These are phyloP conservation scores for Penicillium brevicompactum DNA, from an alignment of 2,329 filamentous ascomycete species.

Conservation along the genomic window DNA sequence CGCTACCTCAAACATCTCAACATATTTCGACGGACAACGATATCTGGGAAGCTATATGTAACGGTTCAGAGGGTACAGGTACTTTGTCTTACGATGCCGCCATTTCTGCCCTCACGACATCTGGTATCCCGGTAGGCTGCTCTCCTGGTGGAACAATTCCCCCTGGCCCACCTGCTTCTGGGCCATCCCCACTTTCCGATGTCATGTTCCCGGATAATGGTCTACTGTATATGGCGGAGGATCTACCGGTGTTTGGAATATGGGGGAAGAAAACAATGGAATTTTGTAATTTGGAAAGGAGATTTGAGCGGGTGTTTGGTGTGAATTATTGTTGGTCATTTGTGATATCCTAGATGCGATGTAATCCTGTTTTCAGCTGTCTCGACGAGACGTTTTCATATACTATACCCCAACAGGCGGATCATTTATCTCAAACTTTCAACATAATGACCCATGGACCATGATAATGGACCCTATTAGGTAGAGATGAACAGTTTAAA, in stretches of 20 bases:
- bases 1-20: background rate
- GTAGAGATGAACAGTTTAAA: background rate
- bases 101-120: slow-evolving; percentile 37
- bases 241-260: slow-evolving; percentile 35
- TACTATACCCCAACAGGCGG: background rate
- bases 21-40: slow-evolving; percentile 18
- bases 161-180: slow-evolving; percentile 14
- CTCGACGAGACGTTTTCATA: background rate
- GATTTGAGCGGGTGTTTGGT: background rate
- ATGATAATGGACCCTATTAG: background rate
- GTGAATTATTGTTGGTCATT: background rate
- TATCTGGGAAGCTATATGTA: slow-evolving; percentile 34
- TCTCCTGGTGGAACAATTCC: slow-evolving; percentile 34
- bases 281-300: background rate
- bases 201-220: slow-evolving; percentile 36
- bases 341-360: background rate
- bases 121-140: slow-evolving; percentile 35
- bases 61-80: slow-evolving; percentile 16
- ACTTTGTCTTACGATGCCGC: slow-evolving; percentile 32
- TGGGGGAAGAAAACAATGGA: slow-evolving; percentile 27
- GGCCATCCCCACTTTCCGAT: slow-evolving; percentile 36
- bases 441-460: background rate
- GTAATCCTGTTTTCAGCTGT: background rate
- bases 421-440: background rate
- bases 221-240: slow-evolving; percentile 37